phyloP scores from a whole-genome alignment of 164 flowering plant species.

The Chloranthus sessilifolius region DNA sequence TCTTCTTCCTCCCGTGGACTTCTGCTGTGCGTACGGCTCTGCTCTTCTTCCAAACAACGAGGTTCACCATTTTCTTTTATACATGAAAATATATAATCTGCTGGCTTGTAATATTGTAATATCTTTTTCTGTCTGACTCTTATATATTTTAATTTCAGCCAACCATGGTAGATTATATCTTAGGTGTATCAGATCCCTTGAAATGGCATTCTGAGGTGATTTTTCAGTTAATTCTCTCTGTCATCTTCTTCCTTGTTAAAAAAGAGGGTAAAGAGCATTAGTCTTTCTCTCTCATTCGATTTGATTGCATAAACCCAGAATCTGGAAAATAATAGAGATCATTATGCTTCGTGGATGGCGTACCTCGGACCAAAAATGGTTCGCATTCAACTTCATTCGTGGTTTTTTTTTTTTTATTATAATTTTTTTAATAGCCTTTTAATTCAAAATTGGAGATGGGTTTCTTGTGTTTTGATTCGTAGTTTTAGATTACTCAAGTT shows the following conservation, averaged over 20 bases:
- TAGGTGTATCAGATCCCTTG: slow-evolving; percentile 87
- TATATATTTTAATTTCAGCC: too few species aligned
- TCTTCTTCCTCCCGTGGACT: slow-evolving; percentile 74
- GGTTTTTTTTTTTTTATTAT: not conserved
- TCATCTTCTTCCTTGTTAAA: too few species aligned
- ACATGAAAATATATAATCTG: too few species aligned
- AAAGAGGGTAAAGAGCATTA: too few species aligned
- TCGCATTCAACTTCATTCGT: slow-evolving; percentile 3
- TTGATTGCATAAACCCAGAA: slow-evolving; percentile 65
- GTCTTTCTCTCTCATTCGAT: too few species aligned
- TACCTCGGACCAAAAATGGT: slow-evolving; percentile 74
- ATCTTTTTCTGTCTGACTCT: too few species aligned
- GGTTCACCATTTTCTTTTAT: not conserved
- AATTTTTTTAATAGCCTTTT: not conserved
- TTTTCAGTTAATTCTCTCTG: not conserved
- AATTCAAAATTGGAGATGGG: not conserved
- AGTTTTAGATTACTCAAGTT: slow-evolving; percentile 54
- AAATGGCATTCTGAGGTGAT: slow-evolving; percentile 86
- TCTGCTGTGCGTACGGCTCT: slow-evolving; percentile 88
- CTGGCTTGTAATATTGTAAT: too few species aligned
- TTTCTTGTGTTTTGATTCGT: slow-evolving; percentile 1
- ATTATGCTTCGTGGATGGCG: slow-evolving; percentile 77
- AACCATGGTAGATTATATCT: slow-evolving; percentile 77
- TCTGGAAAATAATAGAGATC: slow-evolving; percentile 61
- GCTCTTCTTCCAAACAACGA: slow-evolving; percentile 73